Evolutionary conservation across 1,284 basidiomycete genomes (phyloP).

Genomic region (Ganoderma multipileum): DNA sequence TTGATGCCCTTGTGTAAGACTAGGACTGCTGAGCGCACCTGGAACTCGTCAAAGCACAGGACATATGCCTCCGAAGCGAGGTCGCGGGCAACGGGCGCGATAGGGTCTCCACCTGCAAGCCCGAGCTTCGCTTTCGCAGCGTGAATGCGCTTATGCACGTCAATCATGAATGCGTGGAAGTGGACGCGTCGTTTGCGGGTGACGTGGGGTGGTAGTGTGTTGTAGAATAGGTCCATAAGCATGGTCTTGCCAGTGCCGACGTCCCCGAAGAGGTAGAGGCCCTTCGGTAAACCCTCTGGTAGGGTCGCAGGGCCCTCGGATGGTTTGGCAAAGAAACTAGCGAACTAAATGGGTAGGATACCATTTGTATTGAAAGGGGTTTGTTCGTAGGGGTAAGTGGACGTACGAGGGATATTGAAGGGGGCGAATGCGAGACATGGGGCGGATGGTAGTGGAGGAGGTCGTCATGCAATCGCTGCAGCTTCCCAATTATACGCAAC

Average conservation of each 20-base stretch:
- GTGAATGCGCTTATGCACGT: slow-evolving; percentile 94
- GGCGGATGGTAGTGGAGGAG: slow-evolving; percentile 79
- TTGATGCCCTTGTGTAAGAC: background rate
- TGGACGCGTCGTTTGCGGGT: slow-evolving; percentile 88
- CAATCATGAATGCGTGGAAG: slow-evolving; percentile 99
- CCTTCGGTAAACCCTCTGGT: slow-evolving; percentile 74
- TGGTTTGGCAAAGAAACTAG: slow-evolving; percentile 65
- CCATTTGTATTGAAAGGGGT: slow-evolving; percentile 1
- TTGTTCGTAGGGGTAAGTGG: background rate
- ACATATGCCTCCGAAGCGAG: slow-evolving; percentile 87
- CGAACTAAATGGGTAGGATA: slow-evolving; percentile 51
- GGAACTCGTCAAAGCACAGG: slow-evolving; percentile 98
- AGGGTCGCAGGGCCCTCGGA: slow-evolving; percentile 42
- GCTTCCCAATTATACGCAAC: slow-evolving; percentile 80
- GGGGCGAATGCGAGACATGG: slow-evolving; percentile 51
- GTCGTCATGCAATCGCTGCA: slow-evolving; percentile 83
- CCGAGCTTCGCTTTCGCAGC: slow-evolving; percentile 76
- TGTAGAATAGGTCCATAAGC: slow-evolving; percentile 99
- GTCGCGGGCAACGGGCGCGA: slow-evolving; percentile 89
- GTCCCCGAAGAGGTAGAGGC: slow-evolving; percentile 96
- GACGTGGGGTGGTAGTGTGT: slow-evolving; percentile 82
- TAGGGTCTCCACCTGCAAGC: slow-evolving; percentile 81
- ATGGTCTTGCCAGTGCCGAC: slow-evolving; percentile 98
- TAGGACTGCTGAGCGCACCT: slow-evolving; percentile 57
- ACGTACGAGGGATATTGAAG: slow-evolving; percentile 40